Base-by-base conservation (phyloP, 495 filamentous ascomycete species). In the Neurospora sp. region DNA sequence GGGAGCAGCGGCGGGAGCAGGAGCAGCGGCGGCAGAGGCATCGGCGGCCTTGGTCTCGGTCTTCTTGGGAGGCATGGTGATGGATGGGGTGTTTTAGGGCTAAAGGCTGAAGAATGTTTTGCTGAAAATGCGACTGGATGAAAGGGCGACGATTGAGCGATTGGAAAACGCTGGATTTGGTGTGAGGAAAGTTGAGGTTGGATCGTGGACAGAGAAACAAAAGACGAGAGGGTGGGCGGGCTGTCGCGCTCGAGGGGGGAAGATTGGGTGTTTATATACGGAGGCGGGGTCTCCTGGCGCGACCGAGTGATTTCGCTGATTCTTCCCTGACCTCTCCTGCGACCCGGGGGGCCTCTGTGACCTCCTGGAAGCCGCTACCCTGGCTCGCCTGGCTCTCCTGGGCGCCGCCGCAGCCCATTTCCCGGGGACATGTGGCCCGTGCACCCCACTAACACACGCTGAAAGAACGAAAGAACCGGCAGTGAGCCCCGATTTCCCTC, bases 61-160 rank as follows among this genome's bases (percentile, higher is more conserved):
- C 84, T 90, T 90, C 87, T 90, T 90, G 81, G 89, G 88, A 88
- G 88, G 83, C 89, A 90, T 90, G 80, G 77, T 82, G 85, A 82
- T 75, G 76, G 79, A 54, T 77, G 69, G 70, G 41, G 73, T 77
- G 74, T 39, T 74, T 48, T 48, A 54, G 73, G 69, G 71, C 69
- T 76, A 77, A 77, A 48, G 48, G 70, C 40, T 27, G n/a, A 23
- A 37, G 59, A 37, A 37, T 39, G 44, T 40, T 35, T 27, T 39
- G 35, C 2, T 71, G 69, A 70, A 39, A 70, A 18, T 11, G 20
- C 39, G 48, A 74, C 39, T 37, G 39, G 11, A 72, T 74, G 37
- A 16, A 10, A 18, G n/a, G 23, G 37, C 38, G 35, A 73, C 48
- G 48, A 59, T 59, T 59, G 71, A 39, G 44, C 37, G 37, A 40